These are phyloP conservation scores for Candida multigemmis DNA, from an alignment of 805 yeast genomes.

Conservation along the genomic window DNA sequence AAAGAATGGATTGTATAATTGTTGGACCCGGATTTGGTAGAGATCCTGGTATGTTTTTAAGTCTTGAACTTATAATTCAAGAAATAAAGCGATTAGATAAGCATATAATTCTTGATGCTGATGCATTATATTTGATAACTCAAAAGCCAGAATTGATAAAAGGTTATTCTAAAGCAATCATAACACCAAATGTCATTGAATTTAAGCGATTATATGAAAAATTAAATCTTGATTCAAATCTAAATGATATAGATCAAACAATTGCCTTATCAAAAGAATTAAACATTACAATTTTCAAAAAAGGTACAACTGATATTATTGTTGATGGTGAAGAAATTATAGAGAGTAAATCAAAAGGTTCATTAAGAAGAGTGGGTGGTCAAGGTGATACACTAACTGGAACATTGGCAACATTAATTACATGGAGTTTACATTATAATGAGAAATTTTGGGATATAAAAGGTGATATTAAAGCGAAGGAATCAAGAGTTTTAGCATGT, in stretches of 20 bases:
- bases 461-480: slow-evolving; percentile 18
- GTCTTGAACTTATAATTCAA: slow-evolving; percentile 48
- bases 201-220: slow-evolving; percentile 59
- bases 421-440: slow-evolving; percentile 69
- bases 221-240: slow-evolving; percentile 23
- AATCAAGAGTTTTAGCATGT: slow-evolving; percentile 43
- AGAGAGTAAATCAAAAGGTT: slow-evolving; percentile 45
- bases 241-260: slow-evolving; percentile 19
- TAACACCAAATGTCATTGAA: slow-evolving; percentile 90
- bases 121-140: slow-evolving; percentile 65
- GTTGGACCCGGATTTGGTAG: slow-evolving; percentile 95
- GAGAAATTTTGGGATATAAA: slow-evolving; percentile 43
- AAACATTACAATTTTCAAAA: slow-evolving; percentile 57
- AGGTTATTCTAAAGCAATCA: slow-evolving; percentile 50
- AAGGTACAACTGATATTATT: slow-evolving; percentile 63
- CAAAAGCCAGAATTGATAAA: slow-evolving; percentile 44
- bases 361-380: slow-evolving; percentile 82
- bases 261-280: slow-evolving; percentile 37
- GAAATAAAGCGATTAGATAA: slow-evolving; percentile 46
- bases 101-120: slow-evolving; percentile 87
- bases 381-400: slow-evolving; percentile 95
- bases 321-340: slow-evolving; percentile 39
- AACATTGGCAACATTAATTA: slow-evolving; percentile 67
- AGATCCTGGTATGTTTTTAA: slow-evolving; percentile 55
- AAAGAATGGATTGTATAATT: slow-evolving; percentile 70